Evolutionary conservation across 495 filamentous ascomycete species (phyloP), one percentile per base, ranked within the genome.

Genomic region (Penicillium soppii): DNA sequence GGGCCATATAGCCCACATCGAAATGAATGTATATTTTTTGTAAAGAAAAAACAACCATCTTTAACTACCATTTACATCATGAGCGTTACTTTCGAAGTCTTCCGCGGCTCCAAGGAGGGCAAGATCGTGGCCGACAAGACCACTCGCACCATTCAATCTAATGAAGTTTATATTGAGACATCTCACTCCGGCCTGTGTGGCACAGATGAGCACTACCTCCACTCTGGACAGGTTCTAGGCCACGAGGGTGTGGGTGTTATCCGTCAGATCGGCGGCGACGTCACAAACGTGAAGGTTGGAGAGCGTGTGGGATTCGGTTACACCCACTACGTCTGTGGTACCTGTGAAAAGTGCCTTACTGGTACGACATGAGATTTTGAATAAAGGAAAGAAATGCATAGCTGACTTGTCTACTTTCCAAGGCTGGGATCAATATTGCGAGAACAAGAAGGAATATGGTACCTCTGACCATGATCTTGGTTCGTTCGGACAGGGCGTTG

Each of bases 161-260:
- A 73, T 41, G 62, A 78, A 46, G 72, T 78, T 35, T 72, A 71
- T 36, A 57, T 80, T 47, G 66, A 71, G 38, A 71, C 72, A 32
- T 78, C 74, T 1, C 69, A 75, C 46, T 74, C 74, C 21, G 70
- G 75, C 35, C 60, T 77, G 25, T 65, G 62, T 42, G 70, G 71
- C 35, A 75, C 74, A 13, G 74, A 76, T 51, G 68, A 71, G 46
- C 74, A 76, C 56, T 74, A 43, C 45, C 33, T 69, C 37, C 37
- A 50, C 27, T 53, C 59, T 8, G 62, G 57, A 8, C 38, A 50
- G 29, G 56, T 49, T 26, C 54, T 80, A 2, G 83, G 84, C 4
- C 59, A 73, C 42, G 83, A 85, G 58, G 76, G 75, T 44, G 72
- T 75, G 15, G 84, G 83, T 37, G 40, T 83, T 12, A 68, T 87